Base-by-base conservation (phyloP, 1,284 basidiomycete genomes). In the Meira miltonrushii region DNA sequence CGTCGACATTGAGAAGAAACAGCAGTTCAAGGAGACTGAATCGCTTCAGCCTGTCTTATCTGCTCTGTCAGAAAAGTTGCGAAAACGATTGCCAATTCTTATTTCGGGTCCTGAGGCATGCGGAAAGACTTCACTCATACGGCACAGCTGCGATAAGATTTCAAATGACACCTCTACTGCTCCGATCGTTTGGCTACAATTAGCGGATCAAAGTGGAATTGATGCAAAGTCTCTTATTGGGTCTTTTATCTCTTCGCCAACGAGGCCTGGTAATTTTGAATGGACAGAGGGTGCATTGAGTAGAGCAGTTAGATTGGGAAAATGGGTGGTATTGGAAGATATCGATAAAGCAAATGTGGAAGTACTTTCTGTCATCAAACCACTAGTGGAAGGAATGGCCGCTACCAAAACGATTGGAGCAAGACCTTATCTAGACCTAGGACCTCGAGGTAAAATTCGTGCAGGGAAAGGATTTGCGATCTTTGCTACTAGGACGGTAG, bases 251-350 rank as follows among this genome's bases (percentile, higher is more conserved):
- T 95, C 94, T 1, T 96, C 93, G 0, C 83, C 88, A 0, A 87
- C 85, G 1, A 84, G 85, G 41, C 88, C 91, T 0, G 95, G 95
- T 10, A 87, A 87, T 0, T 99, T 98, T 69, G 90, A 94, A 72
- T 98, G 93, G 89, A 89, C 89, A 77, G 93, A 98, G 68, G 95
- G 95, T 11, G 88, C 93, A 0, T 82, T 99, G 48, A 87, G 94
- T 6, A 88, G 89, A 49, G 89, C 94, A 0, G 88, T 98, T 82
- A 84, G 86, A 44, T 86, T 90, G 67, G 95, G 95, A 12, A 86
- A 87, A 74, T 98, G 95, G 94, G 83, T 98, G 1, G 86, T 98
- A 1, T 84, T 98, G 47, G 88, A 95, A 75, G 92, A 97, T 73
- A 86, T 98, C 51, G 95, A 99, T 79, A 70, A 71, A 54, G 74